phyloP scores from a whole-genome alignment of 208 protist species.

The Leishmania major region DNA sequence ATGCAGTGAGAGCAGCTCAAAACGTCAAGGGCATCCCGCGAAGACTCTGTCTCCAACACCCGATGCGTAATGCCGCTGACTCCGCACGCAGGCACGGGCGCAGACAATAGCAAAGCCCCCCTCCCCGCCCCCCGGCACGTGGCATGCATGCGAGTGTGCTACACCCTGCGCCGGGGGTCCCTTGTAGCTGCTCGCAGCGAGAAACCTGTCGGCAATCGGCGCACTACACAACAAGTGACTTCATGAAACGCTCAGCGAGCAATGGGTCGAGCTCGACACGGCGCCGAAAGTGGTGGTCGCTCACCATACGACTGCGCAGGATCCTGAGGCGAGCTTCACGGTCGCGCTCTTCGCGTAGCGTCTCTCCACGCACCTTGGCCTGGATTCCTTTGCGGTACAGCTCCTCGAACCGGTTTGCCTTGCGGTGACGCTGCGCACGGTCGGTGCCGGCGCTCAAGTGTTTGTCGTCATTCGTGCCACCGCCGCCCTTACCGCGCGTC shows the following conservation, averaged over 20 bases:
- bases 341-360: slow-evolving; percentile 41
- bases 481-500: neutral
- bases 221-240: slow-evolving; percentile 61
- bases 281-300: slow-evolving; percentile 85
- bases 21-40: neutral
- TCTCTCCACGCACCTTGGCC: slow-evolving; percentile 23
- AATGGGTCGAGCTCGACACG: slow-evolving; percentile 84
- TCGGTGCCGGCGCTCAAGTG: neutral
- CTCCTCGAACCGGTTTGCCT: slow-evolving; percentile 44
- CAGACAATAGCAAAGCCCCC: neutral
- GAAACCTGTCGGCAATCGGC: neutral
- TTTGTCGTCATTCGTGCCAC: neutral
- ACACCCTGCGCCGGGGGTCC: neutral
- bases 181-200: neutral
- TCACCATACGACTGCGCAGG: slow-evolving; percentile 63
- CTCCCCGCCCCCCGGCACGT: neutral
- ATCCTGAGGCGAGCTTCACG: slow-evolving; percentile 48
- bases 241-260: slow-evolving; percentile 83
- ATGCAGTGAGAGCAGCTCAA: neutral
- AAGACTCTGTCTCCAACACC: neutral
- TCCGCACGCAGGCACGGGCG: neutral
- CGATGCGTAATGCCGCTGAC: neutral
- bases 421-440: neutral
- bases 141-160: neutral
- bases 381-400: slow-evolving; percentile 52